Percentiles rank a stretch among this genome's conserved stretches.
Evolutionary conservation across 2,329 filamentous ascomycete genomes (phyloP).

Genomic region (Colletotrichum sp.): DNA sequence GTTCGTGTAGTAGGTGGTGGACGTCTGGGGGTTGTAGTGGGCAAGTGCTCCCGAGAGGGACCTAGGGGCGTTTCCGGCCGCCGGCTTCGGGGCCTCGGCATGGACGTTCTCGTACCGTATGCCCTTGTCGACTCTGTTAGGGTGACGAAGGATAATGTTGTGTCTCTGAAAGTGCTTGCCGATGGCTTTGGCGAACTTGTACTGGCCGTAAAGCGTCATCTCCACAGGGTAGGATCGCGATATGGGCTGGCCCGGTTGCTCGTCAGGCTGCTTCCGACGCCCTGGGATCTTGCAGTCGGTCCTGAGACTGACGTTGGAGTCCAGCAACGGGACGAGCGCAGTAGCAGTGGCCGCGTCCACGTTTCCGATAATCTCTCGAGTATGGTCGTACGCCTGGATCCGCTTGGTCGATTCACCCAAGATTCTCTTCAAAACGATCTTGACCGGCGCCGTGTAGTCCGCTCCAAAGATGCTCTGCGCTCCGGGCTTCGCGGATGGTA

Average conservation of each 20-base stretch:
- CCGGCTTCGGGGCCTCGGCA: conserved; percentile 48
- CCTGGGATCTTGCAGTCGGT: conserved; percentile 74
- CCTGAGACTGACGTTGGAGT: conserved; percentile 69
- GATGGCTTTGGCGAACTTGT: conserved; percentile 67
- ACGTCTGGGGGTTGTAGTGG: conserved; percentile 12
- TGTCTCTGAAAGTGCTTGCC: conserved; percentile 71
- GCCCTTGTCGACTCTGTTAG: conserved; percentile 62
- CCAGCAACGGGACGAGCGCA: conserved; percentile 75
- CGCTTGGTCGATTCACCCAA: conserved; percentile 58
- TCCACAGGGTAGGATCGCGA: conserved; percentile 69
- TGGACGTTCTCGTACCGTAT: conserved; percentile 82
- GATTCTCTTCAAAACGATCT: conserved; percentile 69
- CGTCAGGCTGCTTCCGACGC: conserved; percentile 66
- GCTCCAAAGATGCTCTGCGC: conserved; percentile 62
- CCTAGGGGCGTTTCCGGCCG: conserved; percentile 32
- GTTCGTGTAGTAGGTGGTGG: conserved; percentile 24
- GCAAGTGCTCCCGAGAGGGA: conserved; percentile 22
- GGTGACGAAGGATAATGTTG: conserved; percentile 66
- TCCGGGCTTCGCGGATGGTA: conserved; percentile 73
- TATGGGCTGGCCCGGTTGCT: conserved; percentile 66
- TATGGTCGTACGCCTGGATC: conserved; percentile 78
- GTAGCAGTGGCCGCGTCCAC: conserved; percentile 71
- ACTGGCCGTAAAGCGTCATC: conserved; percentile 80
- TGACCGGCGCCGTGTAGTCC: conserved; percentile 74
- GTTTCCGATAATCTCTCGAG: conserved; percentile 74